Conservation (phyloP, 2,329 filamentous ascomycete genomes). For the Calonectria naviculata region DNA sequence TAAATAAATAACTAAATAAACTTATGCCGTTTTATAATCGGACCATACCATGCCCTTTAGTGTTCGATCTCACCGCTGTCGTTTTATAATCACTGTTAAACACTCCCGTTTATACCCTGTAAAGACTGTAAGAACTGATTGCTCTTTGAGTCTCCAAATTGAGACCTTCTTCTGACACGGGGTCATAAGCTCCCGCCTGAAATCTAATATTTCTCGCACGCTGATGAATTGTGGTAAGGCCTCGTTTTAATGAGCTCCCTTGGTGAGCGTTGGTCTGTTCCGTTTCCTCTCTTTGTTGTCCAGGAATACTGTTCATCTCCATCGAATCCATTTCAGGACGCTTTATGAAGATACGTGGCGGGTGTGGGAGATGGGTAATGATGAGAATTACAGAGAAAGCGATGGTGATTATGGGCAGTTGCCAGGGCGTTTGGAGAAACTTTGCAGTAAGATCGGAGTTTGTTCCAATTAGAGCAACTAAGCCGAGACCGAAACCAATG, state of each 20-base stretch:
- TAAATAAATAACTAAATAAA: no score
- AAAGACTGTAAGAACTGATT: background rate
- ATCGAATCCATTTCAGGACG: background rate
- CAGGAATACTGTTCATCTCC: background rate
- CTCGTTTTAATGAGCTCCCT: background rate
- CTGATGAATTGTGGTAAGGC: background rate
- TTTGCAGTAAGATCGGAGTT: background rate
- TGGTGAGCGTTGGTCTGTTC: background rate
- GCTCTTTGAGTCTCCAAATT: background rate
- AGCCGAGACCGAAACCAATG: conserved; percentile 4
- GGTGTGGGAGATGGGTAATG: conserved; percentile 44
- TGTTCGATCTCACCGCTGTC: no score
- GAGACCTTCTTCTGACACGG: background rate
- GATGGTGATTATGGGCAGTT: conserved; percentile 13
- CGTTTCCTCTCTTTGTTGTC: background rate
- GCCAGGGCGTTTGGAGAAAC: conserved; percentile 15
- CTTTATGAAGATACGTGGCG: conserved; percentile 6
- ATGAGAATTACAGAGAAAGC: conserved; percentile 19
- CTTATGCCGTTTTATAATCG: no score
- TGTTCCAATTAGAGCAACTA: background rate
- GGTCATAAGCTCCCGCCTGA: background rate
- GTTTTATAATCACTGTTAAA: no score
- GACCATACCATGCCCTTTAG: no score
- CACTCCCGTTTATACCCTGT: background rate
- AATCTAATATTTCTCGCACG: conserved; percentile 6